Conservation (phyloP, 768 basidiomycete species). For the Tylopilus rubrobrunneus region DNA sequence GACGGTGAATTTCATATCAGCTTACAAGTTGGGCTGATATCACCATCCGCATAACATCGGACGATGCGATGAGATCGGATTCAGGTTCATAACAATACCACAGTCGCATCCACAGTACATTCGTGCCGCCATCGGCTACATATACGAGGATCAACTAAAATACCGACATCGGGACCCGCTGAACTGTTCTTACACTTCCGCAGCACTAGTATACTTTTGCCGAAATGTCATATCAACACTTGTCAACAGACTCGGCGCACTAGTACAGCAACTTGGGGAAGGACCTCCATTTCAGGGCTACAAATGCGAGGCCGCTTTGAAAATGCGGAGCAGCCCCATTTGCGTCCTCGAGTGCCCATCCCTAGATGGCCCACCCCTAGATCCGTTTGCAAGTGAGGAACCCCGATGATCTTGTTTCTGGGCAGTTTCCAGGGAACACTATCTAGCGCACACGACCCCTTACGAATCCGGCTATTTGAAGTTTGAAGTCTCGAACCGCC, state of each 20-base stretch:
- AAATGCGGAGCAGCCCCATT: not conserved
- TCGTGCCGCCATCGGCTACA: not conserved
- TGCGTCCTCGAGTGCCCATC: not conserved
- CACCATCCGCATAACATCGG: conserved; percentile 5
- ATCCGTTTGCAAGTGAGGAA: not conserved
- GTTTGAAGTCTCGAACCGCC: not conserved
- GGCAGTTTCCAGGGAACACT: not conserved
- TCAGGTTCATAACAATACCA: not conserved
- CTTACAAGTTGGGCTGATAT: conserved; percentile 11
- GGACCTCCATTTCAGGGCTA: no score
- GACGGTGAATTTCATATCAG: not conserved
- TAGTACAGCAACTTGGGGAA: no score
- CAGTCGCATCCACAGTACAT: not conserved
- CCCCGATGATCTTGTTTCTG: not conserved
- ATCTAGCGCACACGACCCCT: not conserved
- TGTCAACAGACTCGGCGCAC: not conserved
- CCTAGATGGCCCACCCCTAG: not conserved
- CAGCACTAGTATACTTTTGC: not conserved
- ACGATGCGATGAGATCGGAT: conserved; percentile 6
- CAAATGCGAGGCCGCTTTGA: not conserved
- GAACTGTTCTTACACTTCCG: not conserved
- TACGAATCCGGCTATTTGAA: not conserved
- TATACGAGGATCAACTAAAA: not conserved
- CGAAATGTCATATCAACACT: not conserved
- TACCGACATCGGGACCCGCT: no score